Percentiles rank a stretch among this genome's conserved stretches.
These are phyloP conservation scores for Saccharomyces hybrid DNA, from an alignment of 1,139 yeast genomes.

Conservation along the genomic window DNA sequence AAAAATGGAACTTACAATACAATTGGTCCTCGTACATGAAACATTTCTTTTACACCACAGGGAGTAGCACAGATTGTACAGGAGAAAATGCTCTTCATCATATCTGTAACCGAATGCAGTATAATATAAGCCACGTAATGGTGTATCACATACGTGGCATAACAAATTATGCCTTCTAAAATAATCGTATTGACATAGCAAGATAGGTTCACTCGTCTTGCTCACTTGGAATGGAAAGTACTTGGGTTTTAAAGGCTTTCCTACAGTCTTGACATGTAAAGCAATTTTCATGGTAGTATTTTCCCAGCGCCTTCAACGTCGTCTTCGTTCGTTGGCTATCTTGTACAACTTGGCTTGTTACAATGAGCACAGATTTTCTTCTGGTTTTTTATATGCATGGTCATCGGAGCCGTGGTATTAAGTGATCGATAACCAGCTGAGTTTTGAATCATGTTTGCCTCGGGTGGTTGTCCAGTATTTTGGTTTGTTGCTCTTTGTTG, in stretches of 20 bases:
- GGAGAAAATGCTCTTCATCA: conserved; percentile 90
- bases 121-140: conserved; percentile 86
- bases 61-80: conserved; percentile 83
- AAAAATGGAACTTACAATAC: conserved; percentile 87
- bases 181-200: conserved; percentile 89
- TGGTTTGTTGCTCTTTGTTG: not conserved
- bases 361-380: conserved; percentile 52
- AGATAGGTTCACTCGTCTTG: conserved; percentile 43
- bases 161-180: conserved; percentile 75
- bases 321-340: conserved; percentile 40
- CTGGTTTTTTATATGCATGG: conserved; percentile 2
- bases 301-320: conserved; percentile 69
- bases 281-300: conserved; percentile 79
- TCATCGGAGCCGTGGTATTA: not conserved
- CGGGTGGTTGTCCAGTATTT: not conserved
- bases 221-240: conserved; percentile 41
- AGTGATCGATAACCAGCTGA: not conserved
- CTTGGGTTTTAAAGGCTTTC: conserved; percentile 52
- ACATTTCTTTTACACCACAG: conserved; percentile 88
- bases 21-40: conserved; percentile 80
- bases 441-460: not conserved
- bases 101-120: conserved; percentile 89
- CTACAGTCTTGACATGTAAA: conserved; percentile 81
- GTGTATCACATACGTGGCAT: conserved; percentile 77
- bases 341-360: conserved; percentile 56